These are phyloP conservation scores for Fragaria ananassa DNA, from an alignment of 306 rosid species.

Conservation along the genomic window DNA sequence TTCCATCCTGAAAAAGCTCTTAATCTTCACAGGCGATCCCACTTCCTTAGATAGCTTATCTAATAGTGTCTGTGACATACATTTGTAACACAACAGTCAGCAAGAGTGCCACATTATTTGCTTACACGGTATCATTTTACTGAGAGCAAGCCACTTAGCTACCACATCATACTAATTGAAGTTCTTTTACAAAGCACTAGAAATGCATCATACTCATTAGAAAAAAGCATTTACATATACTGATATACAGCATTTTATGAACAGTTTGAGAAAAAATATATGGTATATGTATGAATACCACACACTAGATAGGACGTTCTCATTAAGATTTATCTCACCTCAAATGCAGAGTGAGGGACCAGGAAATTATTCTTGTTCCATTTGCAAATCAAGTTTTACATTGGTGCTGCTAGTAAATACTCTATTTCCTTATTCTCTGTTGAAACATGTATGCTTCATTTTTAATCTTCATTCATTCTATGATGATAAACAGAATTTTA, in stretches of 20 bases:
- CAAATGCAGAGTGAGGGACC: neutral
- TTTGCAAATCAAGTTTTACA: neutral
- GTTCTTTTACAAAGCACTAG: neutral
- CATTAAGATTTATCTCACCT: neutral
- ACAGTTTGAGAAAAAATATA: neutral
- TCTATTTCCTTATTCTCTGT: neutral
- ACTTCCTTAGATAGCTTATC: slow-evolving; percentile 76
- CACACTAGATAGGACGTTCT: neutral
- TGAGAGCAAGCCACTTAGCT: neutral
- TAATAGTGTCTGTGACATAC: slow-evolving; percentile 50
- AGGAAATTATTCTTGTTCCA: neutral
- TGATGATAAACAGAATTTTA: slow-evolving; percentile 8
- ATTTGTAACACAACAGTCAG: slow-evolving; percentile 22
- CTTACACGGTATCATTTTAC: neutral
- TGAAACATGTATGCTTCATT: neutral
- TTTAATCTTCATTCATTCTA: neutral
- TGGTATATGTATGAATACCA: neutral
- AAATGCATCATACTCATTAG: neutral
- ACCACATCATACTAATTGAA: neutral
- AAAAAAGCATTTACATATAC: neutral
- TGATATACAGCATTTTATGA: too few species aligned
- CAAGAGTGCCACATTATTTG: neutral
- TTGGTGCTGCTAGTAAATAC: neutral
- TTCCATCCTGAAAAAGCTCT: slow-evolving; percentile 81
- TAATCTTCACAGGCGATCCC: slow-evolving; percentile 77